Evolutionary conservation across 176 grass and related monocot genomes (phyloP).

Genomic region (Avena insularis): DNA sequence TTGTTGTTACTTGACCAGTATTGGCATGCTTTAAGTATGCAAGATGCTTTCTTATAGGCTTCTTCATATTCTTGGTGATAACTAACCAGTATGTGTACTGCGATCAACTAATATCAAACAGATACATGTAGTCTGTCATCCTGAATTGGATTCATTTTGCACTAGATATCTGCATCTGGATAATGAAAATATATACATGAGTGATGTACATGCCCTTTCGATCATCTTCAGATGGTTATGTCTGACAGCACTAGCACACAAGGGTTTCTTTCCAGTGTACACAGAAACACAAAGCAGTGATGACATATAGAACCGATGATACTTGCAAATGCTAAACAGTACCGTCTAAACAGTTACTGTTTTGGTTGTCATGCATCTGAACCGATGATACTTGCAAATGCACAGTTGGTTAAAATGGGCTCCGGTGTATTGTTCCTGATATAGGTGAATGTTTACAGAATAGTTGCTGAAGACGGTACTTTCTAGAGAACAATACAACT

Average conservation of each 20-base stretch:
- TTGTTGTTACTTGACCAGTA: conserved; percentile 9
- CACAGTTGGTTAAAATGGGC: background rate
- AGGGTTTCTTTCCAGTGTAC: background rate
- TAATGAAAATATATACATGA: background rate
- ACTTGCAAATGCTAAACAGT: background rate
- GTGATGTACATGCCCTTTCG: too few relatives aligned
- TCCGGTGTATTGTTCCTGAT: background rate
- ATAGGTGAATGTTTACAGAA: background rate
- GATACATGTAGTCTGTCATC: background rate
- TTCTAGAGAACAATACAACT: background rate
- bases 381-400: background rate
- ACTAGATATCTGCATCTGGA: background rate
- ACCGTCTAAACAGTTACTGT: background rate
- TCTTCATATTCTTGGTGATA: background rate
- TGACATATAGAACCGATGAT: background rate
- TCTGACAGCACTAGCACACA: background rate
- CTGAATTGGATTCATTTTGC: background rate
- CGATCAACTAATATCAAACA: background rate
- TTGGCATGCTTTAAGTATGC: background rate
- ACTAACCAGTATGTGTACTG: background rate
- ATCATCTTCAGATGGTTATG: background rate
- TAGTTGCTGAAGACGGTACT: background rate
- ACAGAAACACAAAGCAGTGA: background rate
- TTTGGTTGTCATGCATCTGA: background rate
- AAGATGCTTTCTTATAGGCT: background rate